Percentiles rank a stretch among this genome's conserved stretches.
These are phyloP conservation scores for Trichophyton benhamiae DNA, from an alignment of 2,329 filamentous ascomycete genomes.

Conservation along the genomic window DNA sequence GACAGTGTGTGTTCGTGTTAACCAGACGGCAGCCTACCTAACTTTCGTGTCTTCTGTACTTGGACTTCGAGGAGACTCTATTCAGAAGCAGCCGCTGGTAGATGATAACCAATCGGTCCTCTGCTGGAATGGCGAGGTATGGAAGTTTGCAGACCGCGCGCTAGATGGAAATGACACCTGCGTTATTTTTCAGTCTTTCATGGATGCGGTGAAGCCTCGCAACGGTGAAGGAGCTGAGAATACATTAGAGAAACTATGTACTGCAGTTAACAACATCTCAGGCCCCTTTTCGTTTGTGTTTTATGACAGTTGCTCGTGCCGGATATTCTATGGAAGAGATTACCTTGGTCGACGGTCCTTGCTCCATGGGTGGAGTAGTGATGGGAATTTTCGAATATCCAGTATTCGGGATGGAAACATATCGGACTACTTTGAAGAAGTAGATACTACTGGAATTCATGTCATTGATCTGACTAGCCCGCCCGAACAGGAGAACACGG, in stretches of 20 bases:
- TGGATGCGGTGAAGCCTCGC: conserved; percentile 27
- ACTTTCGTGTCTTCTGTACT: conserved; percentile 74
- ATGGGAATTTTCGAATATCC: conserved; percentile 48
- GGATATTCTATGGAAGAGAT: conserved; percentile 74
- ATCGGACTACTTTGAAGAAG: conserved; percentile 55
- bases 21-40: conserved; percentile 7
- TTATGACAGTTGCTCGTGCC: conserved; percentile 50
- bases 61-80: conserved; percentile 64
- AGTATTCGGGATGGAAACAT: conserved; percentile 52
- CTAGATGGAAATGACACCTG: conserved; percentile 68
- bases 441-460: conserved; percentile 75
- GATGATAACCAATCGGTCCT: conserved; percentile 53
- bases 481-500: neutral
- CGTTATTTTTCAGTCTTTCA: conserved; percentile 51
- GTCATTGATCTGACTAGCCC: conserved; percentile 43
- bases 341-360: conserved; percentile 77
- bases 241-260: conserved; percentile 21
- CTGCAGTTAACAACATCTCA: conserved; percentile 49
- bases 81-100: conserved; percentile 62
- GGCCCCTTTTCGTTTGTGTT: conserved; percentile 89
- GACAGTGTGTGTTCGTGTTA: conserved; percentile 20
- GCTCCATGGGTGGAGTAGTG: conserved; percentile 42
- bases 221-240: conserved; percentile 10
- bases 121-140: conserved; percentile 97
- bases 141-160: conserved; percentile 51